Percentiles rank a stretch among this genome's conserved stretches.
Evolutionary conservation across 1,284 basidiomycete species (phyloP).

Genomic region (Cryptococcus depauperatus): DNA sequence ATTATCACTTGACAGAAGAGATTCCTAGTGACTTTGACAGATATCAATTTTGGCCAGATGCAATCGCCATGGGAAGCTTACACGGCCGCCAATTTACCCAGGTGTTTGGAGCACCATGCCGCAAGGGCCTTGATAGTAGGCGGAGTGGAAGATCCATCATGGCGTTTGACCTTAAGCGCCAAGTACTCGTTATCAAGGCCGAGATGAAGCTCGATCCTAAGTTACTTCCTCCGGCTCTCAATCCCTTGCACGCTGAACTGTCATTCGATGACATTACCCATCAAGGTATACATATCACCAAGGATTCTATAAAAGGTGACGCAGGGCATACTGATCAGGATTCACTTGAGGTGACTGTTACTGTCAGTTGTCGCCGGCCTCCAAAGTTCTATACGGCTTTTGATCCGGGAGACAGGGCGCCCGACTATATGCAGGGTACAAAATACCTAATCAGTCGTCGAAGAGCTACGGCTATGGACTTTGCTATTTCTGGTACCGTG

Average conservation of each 20-base stretch:
- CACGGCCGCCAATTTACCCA: constrained; percentile 20
- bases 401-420: constrained; percentile 12
- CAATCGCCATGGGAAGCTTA: constrained; percentile 28
- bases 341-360: constrained; percentile 22
- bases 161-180: constrained; percentile 32
- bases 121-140: constrained; percentile 11
- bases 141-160: constrained; percentile 20
- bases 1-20: background rate
- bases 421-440: background rate
- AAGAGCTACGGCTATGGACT: constrained; percentile 40
- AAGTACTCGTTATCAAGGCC: constrained; percentile 26
- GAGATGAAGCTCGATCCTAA: constrained; percentile 10
- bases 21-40: constrained; percentile 10
- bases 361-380: constrained; percentile 30
- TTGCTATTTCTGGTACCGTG: constrained; percentile 17
- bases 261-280: constrained; percentile 35
- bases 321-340: background rate
- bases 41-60: constrained; percentile 28
- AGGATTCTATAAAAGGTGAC: background rate
- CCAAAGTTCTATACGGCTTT: constrained; percentile 33
- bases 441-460: constrained; percentile 14
- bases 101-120: constrained; percentile 23
- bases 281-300: constrained; percentile 29
- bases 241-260: constrained; percentile 34
- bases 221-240: constrained; percentile 23